phyloP scores from a whole-genome alignment of 1,284 basidiomycete species.

The Austropuccinia psidii region DNA sequence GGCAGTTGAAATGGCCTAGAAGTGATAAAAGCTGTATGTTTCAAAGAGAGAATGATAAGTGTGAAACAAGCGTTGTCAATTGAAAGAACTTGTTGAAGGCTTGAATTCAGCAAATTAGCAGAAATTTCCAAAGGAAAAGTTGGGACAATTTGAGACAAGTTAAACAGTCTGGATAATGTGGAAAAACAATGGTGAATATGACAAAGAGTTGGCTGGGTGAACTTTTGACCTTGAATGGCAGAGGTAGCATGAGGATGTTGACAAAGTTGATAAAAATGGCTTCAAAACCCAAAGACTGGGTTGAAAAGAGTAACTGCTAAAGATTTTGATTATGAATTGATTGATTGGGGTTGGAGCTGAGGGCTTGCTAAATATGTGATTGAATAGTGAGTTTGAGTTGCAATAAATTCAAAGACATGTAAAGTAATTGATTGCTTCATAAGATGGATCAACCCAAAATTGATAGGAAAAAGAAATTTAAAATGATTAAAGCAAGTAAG shows the following conservation, averaged over 20 bases:
- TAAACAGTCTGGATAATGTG: neutral
- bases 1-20: neutral
- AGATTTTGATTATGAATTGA: too few species aligned
- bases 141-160: neutral
- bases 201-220: too few species aligned
- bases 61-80: neutral
- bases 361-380: too few species aligned
- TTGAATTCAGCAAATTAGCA: too few species aligned
- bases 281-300: constrained; percentile 1
- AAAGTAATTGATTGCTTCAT: constrained; percentile 1
- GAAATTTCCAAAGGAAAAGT: neutral
- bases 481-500: neutral
- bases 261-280: constrained; percentile 6
- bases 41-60: neutral
- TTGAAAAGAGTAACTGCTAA: constrained; percentile 2
- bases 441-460: constrained; percentile 15
- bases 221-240: too few species aligned
- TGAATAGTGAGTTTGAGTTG: too few species aligned
- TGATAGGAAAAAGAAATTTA: neutral
- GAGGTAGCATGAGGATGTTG: neutral
- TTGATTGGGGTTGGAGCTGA: too few species aligned
- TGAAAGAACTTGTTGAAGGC: neutral
- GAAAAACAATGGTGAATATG: constrained; percentile 14
- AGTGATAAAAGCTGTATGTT: constrained; percentile 5
- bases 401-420: too few species aligned